These are phyloP conservation scores for Xylaria acuta DNA, from an alignment of 495 filamentous ascomycete species.

Conservation along the genomic window DNA sequence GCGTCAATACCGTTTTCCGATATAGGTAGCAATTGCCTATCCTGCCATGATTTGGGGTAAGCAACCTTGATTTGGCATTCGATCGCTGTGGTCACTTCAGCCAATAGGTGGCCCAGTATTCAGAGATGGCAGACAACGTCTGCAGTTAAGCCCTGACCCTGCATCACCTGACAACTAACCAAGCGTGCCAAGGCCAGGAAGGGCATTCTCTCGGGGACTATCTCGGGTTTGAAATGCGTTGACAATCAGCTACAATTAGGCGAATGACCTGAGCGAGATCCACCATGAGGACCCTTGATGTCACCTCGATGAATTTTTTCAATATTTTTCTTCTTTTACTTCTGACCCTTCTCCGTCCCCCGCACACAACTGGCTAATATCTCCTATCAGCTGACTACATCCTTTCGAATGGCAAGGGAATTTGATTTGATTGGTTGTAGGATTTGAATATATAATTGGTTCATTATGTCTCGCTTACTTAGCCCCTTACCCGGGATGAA, in stretches of 20 bases:
- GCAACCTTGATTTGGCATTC: neutral
- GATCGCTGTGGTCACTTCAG: neutral
- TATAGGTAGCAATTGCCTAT: constrained; percentile 9
- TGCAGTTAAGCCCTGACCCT: neutral
- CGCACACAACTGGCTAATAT: neutral
- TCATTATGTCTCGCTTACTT: constrained; percentile 9
- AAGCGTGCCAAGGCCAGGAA: neutral
- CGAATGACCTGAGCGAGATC: neutral
- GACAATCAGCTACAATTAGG: neutral
- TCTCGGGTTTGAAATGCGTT: neutral
- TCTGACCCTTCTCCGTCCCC: constrained; percentile 8
- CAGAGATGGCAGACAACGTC: neutral
- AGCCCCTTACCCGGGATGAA: neutral
- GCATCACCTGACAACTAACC: constrained; percentile 12
- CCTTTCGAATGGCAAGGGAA: neutral
- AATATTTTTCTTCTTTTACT: neutral
- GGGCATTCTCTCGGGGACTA: neutral
- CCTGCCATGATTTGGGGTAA: constrained; percentile 1
- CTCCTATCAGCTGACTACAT: constrained; percentile 22
- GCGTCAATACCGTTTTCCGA: neutral
- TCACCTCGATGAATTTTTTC: neutral
- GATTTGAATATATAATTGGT: constrained; percentile 1
- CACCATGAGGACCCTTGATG: constrained; percentile 1
- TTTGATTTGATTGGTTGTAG: neutral
- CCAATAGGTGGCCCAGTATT: neutral